Evolutionary conservation across 805 yeast species (phyloP), one percentile per base, ranked within the genome.

Genomic region (Candida sphagnicola): DNA sequence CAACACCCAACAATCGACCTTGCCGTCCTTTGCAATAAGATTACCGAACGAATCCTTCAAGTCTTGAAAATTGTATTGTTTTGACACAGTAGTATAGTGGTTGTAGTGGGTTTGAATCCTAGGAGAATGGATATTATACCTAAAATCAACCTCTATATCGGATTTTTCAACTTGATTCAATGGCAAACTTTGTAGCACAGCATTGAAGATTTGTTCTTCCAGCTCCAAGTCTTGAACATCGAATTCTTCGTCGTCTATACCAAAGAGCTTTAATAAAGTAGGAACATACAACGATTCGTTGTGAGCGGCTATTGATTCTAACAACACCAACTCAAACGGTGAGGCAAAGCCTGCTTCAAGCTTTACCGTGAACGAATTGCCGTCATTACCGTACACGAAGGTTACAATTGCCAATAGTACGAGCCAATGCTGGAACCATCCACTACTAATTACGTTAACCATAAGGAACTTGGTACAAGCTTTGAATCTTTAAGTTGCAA

Each of bases 101-200:
- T 72, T 70, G 51, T 70, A 82, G 39, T 85, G 85, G 1, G 89
- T 64, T 50, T 78, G 77, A 19, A 88, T 68, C 34, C 80, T 65
- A 3, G 95, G 88, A 1, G 85, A 62, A 39, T 70, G 56, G 21
- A 70, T 59, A 33, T 79, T 72, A 38, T 74, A 57, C 0, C 72
- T 71, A 24, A 78, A 45, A 28, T 73, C 60, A 24, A 76, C 60
- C 42, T 75, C 65, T 6, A 72, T 56, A 21, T 74, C 49, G 5
- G 56, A 42, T 16, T 37, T 32, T 4, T 53, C 31, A 4, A 30
- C 41, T 2, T 31, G 15, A 37, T 42, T 43, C n/a, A 57, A 21
- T 2, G 31, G 34, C 8, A 47, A 30, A 2, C 18, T 24, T 3
- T 32, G 26, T 3, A 42, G 10, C 4, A 49, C 37, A 4, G 28